A percentile compares a stretch with the other conserved stretches of the same genome.
Conservation (phyloP, 2,329 filamentous ascomycete species). For the Ceratocystiopsis minuta region DNA sequence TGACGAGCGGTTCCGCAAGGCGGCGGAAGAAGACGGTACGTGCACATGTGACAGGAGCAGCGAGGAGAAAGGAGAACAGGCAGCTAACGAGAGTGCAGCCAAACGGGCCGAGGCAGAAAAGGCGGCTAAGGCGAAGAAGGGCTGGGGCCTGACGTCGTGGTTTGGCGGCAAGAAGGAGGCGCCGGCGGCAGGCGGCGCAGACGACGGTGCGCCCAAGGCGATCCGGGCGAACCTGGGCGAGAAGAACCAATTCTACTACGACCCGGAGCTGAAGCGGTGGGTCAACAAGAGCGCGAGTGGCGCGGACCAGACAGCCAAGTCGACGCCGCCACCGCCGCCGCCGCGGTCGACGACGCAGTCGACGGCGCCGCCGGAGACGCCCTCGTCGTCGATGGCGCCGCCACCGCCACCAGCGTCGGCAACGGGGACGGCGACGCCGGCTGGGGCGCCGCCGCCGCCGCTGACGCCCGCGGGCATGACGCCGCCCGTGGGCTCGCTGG, state of each 20-base stretch:
- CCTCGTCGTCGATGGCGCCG: slow-evolving; percentile 15
- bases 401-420: slow-evolving; percentile 10
- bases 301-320: slow-evolving; percentile 38
- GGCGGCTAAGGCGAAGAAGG: slow-evolving; percentile 37
- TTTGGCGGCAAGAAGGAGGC: slow-evolving; percentile 47
- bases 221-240: slow-evolving; percentile 89
- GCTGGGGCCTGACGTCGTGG: slow-evolving; percentile 76
- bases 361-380: slow-evolving; percentile 27
- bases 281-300: slow-evolving; percentile 81
- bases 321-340: slow-evolving; percentile 69
- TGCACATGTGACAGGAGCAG: neutral
- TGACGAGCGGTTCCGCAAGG: slow-evolving; percentile 69
- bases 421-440: slow-evolving; percentile 10
- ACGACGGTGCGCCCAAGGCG: slow-evolving; percentile 33
- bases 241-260: slow-evolving; percentile 81
- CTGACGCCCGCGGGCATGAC: slow-evolving; percentile 2
- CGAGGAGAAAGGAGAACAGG: neutral
- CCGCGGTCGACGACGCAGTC: slow-evolving; percentile 41
- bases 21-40: slow-evolving; percentile 59
- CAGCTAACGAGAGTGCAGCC: slow-evolving; percentile 22
- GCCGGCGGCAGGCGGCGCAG: slow-evolving; percentile 14
- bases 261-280: slow-evolving; percentile 94
- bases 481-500: slow-evolving; percentile 6
- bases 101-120: slow-evolving; percentile 39
- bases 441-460: slow-evolving; percentile 11